phyloP scores from a whole-genome alignment of 2,329 filamentous ascomycete species.

The Aspergillus spinulosporus region DNA sequence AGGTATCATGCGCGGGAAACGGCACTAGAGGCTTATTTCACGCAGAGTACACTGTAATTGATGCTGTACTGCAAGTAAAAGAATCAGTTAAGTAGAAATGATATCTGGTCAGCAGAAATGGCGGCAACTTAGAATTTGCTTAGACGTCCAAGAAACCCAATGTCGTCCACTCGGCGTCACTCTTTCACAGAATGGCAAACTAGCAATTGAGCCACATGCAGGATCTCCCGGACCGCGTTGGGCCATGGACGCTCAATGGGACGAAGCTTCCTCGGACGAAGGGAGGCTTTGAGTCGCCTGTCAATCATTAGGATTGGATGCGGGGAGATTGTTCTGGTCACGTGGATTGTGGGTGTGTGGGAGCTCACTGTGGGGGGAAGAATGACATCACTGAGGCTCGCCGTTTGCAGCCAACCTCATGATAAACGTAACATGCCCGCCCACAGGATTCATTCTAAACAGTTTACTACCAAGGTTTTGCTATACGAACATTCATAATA shows the following conservation, averaged over 20 bases:
- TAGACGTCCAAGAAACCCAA: slow-evolving; percentile 2
- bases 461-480: not conserved
- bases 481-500: slow-evolving; percentile 16
- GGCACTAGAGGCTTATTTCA: slow-evolving; percentile 2
- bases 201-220: not conserved
- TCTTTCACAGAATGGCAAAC: not conserved
- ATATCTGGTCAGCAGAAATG: not conserved
- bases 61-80: not conserved
- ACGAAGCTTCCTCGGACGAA: slow-evolving; percentile 13
- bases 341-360: not conserved
- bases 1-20: slow-evolving; percentile 7
- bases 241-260: not conserved
- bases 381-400: slow-evolving; percentile 5
- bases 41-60: not conserved
- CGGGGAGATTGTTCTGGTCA: not conserved
- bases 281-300: slow-evolving; percentile 4
- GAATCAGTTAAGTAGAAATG: not conserved
- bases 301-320: not conserved
- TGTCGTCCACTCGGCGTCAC: not conserved
- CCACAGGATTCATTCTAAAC: no score
- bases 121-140: slow-evolving; percentile 5
- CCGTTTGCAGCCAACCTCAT: not conserved
- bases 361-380: no score
- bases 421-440: no score
- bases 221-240: not conserved